Evolutionary conservation across 805 yeast species (phyloP).

Genomic region (Metschnikowia dekortorum): DNA sequence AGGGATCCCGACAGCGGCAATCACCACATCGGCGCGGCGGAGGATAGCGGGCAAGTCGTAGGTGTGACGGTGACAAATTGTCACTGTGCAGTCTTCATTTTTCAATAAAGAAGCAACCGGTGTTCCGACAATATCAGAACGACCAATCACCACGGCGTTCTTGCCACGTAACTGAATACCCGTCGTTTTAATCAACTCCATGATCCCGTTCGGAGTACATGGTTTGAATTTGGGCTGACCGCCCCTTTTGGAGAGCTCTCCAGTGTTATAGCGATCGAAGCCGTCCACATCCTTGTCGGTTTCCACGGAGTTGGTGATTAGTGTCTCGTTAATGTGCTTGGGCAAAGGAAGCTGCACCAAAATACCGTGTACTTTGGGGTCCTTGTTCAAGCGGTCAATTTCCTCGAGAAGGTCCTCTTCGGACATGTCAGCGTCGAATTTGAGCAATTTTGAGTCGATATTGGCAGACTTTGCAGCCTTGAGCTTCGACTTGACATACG

Average conservation of each 20-base stretch:
- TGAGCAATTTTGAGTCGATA: constrained; percentile 61
- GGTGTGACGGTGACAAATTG: constrained; percentile 77
- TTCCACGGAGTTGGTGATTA: constrained; percentile 74
- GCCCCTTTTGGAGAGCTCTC: constrained; percentile 83
- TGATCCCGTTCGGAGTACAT: constrained; percentile 93
- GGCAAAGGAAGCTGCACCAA: constrained; percentile 92
- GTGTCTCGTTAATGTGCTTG: constrained; percentile 67
- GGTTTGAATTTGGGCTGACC: constrained; percentile 83
- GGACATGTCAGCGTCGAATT: constrained; percentile 57
- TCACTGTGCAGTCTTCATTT: constrained; percentile 81
- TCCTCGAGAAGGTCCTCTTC: constrained; percentile 58
- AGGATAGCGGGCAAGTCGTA: constrained; percentile 53
- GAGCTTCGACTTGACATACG: constrained; percentile 87
- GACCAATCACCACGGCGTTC: constrained; percentile 85
- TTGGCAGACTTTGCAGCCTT: constrained; percentile 86
- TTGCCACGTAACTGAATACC: constrained; percentile 70
- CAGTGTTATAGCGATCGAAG: constrained; percentile 81
- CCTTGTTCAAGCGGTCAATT: constrained; percentile 64
- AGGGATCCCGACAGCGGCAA: constrained; percentile 89
- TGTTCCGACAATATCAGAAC: constrained; percentile 94
- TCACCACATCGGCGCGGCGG: constrained; percentile 75
- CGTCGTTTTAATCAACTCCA: constrained; percentile 69
- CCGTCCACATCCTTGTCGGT: constrained; percentile 93
- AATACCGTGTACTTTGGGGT: constrained; percentile 77
- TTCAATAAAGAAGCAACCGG: constrained; percentile 85